These are phyloP conservation scores for Tephrocybe rancida DNA, from an alignment of 768 basidiomycete genomes.

Conservation along the genomic window DNA sequence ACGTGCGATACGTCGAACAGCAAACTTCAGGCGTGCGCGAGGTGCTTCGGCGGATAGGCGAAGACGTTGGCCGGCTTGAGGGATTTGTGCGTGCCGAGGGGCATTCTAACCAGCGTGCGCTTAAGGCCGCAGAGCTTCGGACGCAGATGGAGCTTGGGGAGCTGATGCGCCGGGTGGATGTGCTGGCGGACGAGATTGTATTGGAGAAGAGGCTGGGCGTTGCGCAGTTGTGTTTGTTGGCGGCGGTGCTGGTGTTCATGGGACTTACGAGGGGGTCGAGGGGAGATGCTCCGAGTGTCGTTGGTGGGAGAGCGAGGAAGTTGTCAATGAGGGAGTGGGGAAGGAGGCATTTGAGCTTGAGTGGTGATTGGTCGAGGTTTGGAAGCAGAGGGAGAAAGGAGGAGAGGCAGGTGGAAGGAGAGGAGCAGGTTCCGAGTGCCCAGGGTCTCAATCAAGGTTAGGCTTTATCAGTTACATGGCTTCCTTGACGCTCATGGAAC, in stretches of 20 bases:
- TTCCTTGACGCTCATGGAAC: not conserved
- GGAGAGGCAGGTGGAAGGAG: slow-evolving; percentile 9
- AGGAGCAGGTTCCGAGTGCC: not conserved
- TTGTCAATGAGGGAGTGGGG: slow-evolving; percentile 56
- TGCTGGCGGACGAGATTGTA: slow-evolving; percentile 83
- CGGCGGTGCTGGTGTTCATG: slow-evolving; percentile 86
- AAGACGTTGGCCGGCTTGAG: slow-evolving; percentile 79
- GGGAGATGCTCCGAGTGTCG: slow-evolving; percentile 26
- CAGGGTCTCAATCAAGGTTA: not conserved
- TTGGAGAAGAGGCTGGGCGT: slow-evolving; percentile 90
- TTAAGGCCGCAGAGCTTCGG: slow-evolving; percentile 51
- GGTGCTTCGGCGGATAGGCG: slow-evolving; percentile 70
- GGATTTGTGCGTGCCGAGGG: slow-evolving; percentile 76
- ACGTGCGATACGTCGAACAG: slow-evolving; percentile 86
- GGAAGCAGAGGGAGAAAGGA: slow-evolving; percentile 23
- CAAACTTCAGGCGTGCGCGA: slow-evolving; percentile 79
- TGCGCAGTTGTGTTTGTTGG: slow-evolving; percentile 81
- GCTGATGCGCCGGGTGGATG: slow-evolving; percentile 68
- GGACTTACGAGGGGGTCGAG: slow-evolving; percentile 79
- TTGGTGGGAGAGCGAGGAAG: slow-evolving; percentile 23
- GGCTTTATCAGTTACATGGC: not conserved
- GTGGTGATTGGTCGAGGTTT: slow-evolving; percentile 55
- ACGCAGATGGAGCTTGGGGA: slow-evolving; percentile 74
- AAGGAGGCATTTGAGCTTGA: slow-evolving; percentile 54
- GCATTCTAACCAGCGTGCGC: slow-evolving; percentile 56